Percentiles rank a stretch among this genome's conserved stretches.
These are phyloP conservation scores for Claviceps fusiformis DNA, from an alignment of 2,329 filamentous ascomycete species.

Conservation along the genomic window DNA sequence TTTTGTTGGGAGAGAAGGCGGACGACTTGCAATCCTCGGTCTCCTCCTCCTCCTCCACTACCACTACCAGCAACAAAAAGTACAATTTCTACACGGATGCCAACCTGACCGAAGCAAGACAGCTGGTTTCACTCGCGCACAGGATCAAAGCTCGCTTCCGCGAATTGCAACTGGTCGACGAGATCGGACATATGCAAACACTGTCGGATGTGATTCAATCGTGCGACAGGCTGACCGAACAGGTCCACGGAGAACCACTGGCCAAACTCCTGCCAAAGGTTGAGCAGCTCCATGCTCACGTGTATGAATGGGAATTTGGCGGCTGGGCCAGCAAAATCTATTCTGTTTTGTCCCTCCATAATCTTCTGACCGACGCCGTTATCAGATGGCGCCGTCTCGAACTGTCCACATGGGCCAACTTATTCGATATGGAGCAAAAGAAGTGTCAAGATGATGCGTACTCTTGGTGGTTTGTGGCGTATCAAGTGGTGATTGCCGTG, in stretches of 20 bases:
- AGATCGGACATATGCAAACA: slow-evolving; percentile 59
- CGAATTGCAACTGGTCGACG: slow-evolving; percentile 51
- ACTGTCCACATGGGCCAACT: slow-evolving; percentile 76
- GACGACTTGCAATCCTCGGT: slow-evolving; percentile 25
- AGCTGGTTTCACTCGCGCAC: slow-evolving; percentile 55
- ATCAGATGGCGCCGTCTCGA: slow-evolving; percentile 86
- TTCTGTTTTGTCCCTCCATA: slow-evolving; percentile 55
- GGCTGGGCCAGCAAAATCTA: slow-evolving; percentile 74
- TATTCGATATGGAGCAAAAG: slow-evolving; percentile 72
- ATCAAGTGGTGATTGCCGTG: slow-evolving; percentile 71
- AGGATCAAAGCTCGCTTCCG: slow-evolving; percentile 60
- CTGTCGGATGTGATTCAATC: slow-evolving; percentile 64
- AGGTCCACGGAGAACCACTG: slow-evolving; percentile 69
- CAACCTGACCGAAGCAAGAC: slow-evolving; percentile 63
- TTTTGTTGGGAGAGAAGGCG: slow-evolving; percentile 51
- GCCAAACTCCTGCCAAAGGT: slow-evolving; percentile 75
- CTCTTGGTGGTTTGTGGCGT: slow-evolving; percentile 94
- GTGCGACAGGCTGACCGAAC: slow-evolving; percentile 61
- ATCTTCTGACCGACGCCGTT: slow-evolving; percentile 65
- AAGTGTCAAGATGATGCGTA: slow-evolving; percentile 67
- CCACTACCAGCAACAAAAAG: slow-evolving; percentile 9
- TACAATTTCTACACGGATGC: slow-evolving; percentile 88
- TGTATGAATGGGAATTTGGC: slow-evolving; percentile 86
- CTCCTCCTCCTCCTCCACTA: slow-evolving; percentile 8
- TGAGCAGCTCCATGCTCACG: slow-evolving; percentile 71